Conservation (phyloP, 2,329 filamentous ascomycete genomes). For the Gaeumannomyces sp. region DNA sequence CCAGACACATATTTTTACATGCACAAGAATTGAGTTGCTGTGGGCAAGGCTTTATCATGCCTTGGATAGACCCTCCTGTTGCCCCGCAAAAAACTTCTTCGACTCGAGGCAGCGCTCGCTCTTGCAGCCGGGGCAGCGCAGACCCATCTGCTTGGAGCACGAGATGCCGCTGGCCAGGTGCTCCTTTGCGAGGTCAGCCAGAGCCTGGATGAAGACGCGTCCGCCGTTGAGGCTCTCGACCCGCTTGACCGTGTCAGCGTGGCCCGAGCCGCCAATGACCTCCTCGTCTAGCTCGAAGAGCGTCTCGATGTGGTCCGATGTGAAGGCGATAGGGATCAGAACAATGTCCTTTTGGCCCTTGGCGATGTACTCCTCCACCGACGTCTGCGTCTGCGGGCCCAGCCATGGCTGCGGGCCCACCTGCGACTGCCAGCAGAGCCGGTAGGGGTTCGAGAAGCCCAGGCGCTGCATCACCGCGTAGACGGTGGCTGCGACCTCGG, state of each 20-base stretch:
- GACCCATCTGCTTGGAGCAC: slow-evolving; percentile 78
- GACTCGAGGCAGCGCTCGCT: slow-evolving; percentile 81
- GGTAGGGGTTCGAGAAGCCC: slow-evolving; percentile 82
- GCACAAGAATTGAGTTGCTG: background rate
- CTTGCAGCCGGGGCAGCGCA: slow-evolving; percentile 89
- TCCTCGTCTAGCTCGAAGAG: slow-evolving; percentile 91
- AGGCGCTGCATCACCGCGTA: slow-evolving; percentile 94
- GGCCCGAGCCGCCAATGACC: slow-evolving; percentile 81
- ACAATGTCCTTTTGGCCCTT: slow-evolving; percentile 89
- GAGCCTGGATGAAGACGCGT: slow-evolving; percentile 80
- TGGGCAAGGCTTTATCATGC: background rate
- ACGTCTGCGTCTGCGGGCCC: slow-evolving; percentile 84
- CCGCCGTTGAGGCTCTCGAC: slow-evolving; percentile 89
- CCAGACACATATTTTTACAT: background rate
- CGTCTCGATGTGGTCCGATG: slow-evolving; percentile 98
- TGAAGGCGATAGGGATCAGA: slow-evolving; percentile 93
- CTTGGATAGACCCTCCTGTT: slow-evolving; percentile 15
- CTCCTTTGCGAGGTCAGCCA: slow-evolving; percentile 77
- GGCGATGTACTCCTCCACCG: slow-evolving; percentile 81
- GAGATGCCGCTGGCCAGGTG: slow-evolving; percentile 65
- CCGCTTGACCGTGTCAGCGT: slow-evolving; percentile 75
- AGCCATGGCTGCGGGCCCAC: slow-evolving; percentile 94
- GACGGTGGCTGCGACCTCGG: slow-evolving; percentile 92
- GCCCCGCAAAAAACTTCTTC: slow-evolving; percentile 56
- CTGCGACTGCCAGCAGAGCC: slow-evolving; percentile 96